These are phyloP conservation scores for Serpula lacrymans DNA, from an alignment of 768 basidiomycete genomes.

Conservation along the genomic window DNA sequence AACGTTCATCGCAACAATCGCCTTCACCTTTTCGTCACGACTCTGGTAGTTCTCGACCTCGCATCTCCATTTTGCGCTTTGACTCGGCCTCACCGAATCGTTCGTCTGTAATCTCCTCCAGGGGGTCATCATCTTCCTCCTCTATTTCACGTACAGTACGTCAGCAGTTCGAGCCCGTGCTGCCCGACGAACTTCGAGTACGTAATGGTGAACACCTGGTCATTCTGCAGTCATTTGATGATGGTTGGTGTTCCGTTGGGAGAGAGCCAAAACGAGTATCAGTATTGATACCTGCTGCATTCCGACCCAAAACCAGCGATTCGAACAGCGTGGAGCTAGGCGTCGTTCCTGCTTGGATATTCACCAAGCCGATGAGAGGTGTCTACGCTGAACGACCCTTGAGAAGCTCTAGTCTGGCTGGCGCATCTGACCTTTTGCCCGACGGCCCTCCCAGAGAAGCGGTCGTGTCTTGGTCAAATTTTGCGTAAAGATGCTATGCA, in stretches of 20 bases:
- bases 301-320: conserved; percentile 13
- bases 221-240: conserved; percentile 66
- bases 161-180: conserved; percentile 63
- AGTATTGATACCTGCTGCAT: too few relatives aligned
- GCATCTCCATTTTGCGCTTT: too few relatives aligned
- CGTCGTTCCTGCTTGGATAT: conserved; percentile 75
- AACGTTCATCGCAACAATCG: conserved; percentile 29
- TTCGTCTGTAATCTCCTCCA: conserved; percentile 1
- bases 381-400: conserved; percentile 60
- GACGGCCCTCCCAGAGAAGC: conserved; percentile 46
- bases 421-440: conserved; percentile 47
- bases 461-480: conserved; percentile 72
- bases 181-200: conserved; percentile 71
- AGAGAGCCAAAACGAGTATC: conserved; percentile 37
- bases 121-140: conserved; percentile 19
- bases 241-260: conserved; percentile 78
- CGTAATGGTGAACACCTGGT: conserved; percentile 56
- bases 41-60: too few relatives aligned
- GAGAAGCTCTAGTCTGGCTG: conserved; percentile 60
- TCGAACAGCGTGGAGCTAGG: conserved; percentile 57
- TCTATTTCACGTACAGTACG: conserved; percentile 51
- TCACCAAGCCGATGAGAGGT: conserved; percentile 60
- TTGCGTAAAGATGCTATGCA: conserved; percentile 25
- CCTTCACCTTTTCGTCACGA: conserved; percentile 32
- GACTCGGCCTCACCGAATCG: neutral